These are phyloP conservation scores for Galerina marginata DNA, from an alignment of 768 basidiomycete species.

Conservation along the genomic window DNA sequence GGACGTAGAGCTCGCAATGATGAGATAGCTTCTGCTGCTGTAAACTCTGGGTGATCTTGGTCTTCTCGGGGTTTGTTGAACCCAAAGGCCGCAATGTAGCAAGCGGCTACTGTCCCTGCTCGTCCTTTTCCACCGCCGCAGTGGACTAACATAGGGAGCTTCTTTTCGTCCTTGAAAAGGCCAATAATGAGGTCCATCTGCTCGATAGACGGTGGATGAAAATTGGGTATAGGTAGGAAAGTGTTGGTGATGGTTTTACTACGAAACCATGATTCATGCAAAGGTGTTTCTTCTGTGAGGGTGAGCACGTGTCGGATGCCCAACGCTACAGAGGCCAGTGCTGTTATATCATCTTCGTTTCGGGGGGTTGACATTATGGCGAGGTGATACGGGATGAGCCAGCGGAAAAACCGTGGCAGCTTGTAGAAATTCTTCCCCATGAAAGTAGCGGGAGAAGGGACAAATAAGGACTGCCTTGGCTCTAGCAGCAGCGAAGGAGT, in stretches of 20 bases:
- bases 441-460: constrained; percentile 31
- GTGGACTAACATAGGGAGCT: constrained; percentile 58
- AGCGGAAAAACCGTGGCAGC: constrained; percentile 65
- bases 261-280: constrained; percentile 52
- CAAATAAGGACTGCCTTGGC: constrained; percentile 44
- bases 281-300: constrained; percentile 61
- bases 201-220: constrained; percentile 58
- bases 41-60: constrained; percentile 51
- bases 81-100: constrained; percentile 62
- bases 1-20: constrained; percentile 56
- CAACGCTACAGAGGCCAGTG: constrained; percentile 49
- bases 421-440: constrained; percentile 34
- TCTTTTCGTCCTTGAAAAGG: constrained; percentile 47
- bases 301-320: constrained; percentile 64
- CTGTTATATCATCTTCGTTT: constrained; percentile 51
- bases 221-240: constrained; percentile 61
- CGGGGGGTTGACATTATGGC: constrained; percentile 68
- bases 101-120: constrained; percentile 65
- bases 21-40: constrained; percentile 53
- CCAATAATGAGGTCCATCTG: constrained; percentile 63
- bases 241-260: constrained; percentile 53
- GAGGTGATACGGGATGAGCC: constrained; percentile 62
- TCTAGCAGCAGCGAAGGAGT: constrained; percentile 46
- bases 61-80: constrained; percentile 47
- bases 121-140: constrained; percentile 70